Conservation (phyloP, 108 stramenopile species). For the Cyclotella choctawhatcheeana region DNA sequence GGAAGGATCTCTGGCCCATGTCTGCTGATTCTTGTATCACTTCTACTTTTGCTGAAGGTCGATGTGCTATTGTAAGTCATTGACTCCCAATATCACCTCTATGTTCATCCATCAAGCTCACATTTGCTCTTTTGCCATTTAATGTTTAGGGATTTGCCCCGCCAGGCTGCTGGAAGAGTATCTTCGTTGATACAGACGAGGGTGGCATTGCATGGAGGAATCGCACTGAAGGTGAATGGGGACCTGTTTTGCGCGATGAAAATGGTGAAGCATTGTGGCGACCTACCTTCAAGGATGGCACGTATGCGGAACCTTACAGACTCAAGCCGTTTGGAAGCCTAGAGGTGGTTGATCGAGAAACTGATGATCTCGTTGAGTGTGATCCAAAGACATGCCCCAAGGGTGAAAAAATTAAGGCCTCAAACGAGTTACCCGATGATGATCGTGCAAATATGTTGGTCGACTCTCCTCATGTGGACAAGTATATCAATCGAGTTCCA, state of each 20-base stretch:
- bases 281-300: slow-evolving; percentile 41
- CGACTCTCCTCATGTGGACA: slow-evolving; percentile 40
- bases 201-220: slow-evolving; percentile 38
- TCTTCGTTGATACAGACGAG: slow-evolving; percentile 38
- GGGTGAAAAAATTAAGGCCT: slow-evolving; percentile 30
- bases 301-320: slow-evolving; percentile 49
- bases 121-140: not conserved
- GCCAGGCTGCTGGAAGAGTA: slow-evolving; percentile 44
- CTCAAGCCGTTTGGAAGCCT: slow-evolving; percentile 42
- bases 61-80: slow-evolving; percentile 39
- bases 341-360: slow-evolving; percentile 35
- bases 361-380: slow-evolving; percentile 37
- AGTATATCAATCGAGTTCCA: slow-evolving; percentile 51
- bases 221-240: slow-evolving; percentile 4
- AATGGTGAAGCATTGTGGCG: slow-evolving; percentile 33
- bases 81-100: not conserved
- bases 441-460: slow-evolving; percentile 44
- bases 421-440: slow-evolving; percentile 11
- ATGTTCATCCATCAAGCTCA: not conserved
- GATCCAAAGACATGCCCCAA: slow-evolving; percentile 38
- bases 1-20: slow-evolving; percentile 45
- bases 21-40: slow-evolving; percentile 42
- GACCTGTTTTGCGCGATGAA: slow-evolving; percentile 27
- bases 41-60: slow-evolving; percentile 27
- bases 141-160: slow-evolving; percentile 28